Percentiles rank a stretch among this genome's conserved stretches.
Evolutionary conservation across 2,329 filamentous ascomycete genomes (phyloP).

Genomic region (Emergomyces pasteurianus): DNA sequence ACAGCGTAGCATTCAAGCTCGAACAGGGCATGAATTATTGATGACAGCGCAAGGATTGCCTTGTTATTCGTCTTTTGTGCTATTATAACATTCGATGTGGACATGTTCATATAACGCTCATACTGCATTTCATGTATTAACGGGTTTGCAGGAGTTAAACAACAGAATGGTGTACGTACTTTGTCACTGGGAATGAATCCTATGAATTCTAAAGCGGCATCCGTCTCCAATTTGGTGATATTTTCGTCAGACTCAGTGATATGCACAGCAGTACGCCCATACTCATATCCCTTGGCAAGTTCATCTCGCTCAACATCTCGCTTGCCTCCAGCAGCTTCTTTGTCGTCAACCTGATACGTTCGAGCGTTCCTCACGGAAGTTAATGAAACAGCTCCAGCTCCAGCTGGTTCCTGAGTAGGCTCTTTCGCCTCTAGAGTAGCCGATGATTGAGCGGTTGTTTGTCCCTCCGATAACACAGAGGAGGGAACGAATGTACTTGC

Average conservation of each 20-base stretch:
- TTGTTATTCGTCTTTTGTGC: slow-evolving; percentile 68
- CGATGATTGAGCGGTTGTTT: slow-evolving; percentile 43
- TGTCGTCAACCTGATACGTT: slow-evolving; percentile 69
- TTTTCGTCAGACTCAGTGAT: slow-evolving; percentile 80
- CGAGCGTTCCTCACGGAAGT: slow-evolving; percentile 64
- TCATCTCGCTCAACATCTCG: slow-evolving; percentile 69
- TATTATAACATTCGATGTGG: slow-evolving; percentile 65
- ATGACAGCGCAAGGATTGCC: slow-evolving; percentile 73
- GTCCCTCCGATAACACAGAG: slow-evolving; percentile 33
- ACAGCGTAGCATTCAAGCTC: slow-evolving; percentile 79
- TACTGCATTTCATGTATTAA: slow-evolving; percentile 41
- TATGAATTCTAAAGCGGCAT: slow-evolving; percentile 63
- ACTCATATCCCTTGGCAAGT: slow-evolving; percentile 86
- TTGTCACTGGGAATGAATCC: slow-evolving; percentile 69
- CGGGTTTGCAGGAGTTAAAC: neutral
- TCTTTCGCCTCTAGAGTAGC: slow-evolving; percentile 33
- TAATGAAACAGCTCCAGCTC: slow-evolving; percentile 39
- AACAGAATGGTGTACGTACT: slow-evolving; percentile 32
- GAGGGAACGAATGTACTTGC: slow-evolving; percentile 64
- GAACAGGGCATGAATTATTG: slow-evolving; percentile 74
- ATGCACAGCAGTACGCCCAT: slow-evolving; percentile 80
- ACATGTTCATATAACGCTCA: slow-evolving; percentile 75
- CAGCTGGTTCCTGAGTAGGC: slow-evolving; percentile 10
- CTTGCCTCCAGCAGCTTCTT: slow-evolving; percentile 63
- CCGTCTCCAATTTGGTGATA: slow-evolving; percentile 75